phyloP scores from a whole-genome alignment of 2,329 filamentous ascomycete genomes.

The Nothophaeocryptopus gaeumannii region DNA sequence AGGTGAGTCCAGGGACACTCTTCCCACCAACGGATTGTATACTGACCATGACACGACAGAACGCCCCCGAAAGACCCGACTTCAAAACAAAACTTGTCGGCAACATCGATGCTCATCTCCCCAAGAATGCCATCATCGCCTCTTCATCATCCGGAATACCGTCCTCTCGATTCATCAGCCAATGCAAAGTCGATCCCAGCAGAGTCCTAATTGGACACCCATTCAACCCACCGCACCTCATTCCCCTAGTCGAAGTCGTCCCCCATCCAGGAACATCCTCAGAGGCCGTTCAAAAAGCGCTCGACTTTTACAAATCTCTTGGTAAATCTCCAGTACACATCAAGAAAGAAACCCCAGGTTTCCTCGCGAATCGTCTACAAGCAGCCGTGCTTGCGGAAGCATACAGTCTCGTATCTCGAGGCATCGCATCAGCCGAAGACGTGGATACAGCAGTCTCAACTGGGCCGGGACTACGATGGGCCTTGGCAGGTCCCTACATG shows the following conservation, averaged over 20 bases:
- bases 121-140: slow-evolving; percentile 39
- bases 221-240: slow-evolving; percentile 51
- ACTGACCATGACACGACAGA: slow-evolving; percentile 2
- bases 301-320: slow-evolving; percentile 41
- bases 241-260: slow-evolving; percentile 49
- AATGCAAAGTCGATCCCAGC: slow-evolving; percentile 29
- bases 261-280: slow-evolving; percentile 35
- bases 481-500: slow-evolving; percentile 31
- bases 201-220: slow-evolving; percentile 48
- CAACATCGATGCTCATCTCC: slow-evolving; percentile 34
- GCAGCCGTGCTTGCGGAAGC: slow-evolving; percentile 40
- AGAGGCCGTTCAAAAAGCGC: slow-evolving; percentile 28
- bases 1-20: too few species aligned
- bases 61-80: slow-evolving; percentile 37
- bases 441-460: slow-evolving; percentile 26
- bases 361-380: slow-evolving; percentile 49
- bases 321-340: slow-evolving; percentile 44
- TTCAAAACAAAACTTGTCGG: slow-evolving; percentile 41
- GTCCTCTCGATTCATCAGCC: slow-evolving; percentile 11
- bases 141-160: slow-evolving; percentile 17
- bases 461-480: slow-evolving; percentile 22
- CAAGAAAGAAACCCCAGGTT: slow-evolving; percentile 43
- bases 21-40: neutral
- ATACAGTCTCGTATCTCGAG: slow-evolving; percentile 35
- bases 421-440: slow-evolving; percentile 33